Conservation (phyloP, 2,329 filamentous ascomycete species). For the Clonostachys chloroleuca region DNA sequence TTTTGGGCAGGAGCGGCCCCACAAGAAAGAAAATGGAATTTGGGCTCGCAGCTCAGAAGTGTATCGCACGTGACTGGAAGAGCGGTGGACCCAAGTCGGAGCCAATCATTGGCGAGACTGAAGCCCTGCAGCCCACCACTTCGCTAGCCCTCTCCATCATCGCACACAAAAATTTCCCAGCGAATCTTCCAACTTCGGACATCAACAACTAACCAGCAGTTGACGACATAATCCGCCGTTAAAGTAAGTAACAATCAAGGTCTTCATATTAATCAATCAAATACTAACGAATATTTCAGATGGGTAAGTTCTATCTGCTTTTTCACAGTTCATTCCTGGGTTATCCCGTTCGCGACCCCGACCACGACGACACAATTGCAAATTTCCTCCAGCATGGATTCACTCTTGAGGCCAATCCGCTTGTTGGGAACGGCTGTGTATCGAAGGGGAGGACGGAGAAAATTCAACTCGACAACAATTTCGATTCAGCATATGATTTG, state of each 20-base stretch:
- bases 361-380: too few relatives aligned
- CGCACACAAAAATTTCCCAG: slow-evolving; percentile 36
- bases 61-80: slow-evolving; percentile 4
- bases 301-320: slow-evolving; percentile 48
- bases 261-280: not conserved
- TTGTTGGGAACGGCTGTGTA: too few relatives aligned
- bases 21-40: too few relatives aligned
- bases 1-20: too few relatives aligned
- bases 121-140: slow-evolving; percentile 27
- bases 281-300: slow-evolving; percentile 42
- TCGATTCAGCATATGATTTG: too few relatives aligned
- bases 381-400: too few relatives aligned
- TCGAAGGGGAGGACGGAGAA: too few relatives aligned
- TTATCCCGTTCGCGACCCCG: too few relatives aligned
- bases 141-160: slow-evolving; percentile 30
- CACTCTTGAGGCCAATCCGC: too few relatives aligned
- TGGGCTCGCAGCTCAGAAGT: slow-evolving; percentile 8
- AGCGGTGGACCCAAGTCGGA: slow-evolving; percentile 8
- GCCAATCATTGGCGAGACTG: slow-evolving; percentile 26
- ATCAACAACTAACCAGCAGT: slow-evolving; percentile 35
- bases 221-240: slow-evolving; percentile 39
- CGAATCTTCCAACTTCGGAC: slow-evolving; percentile 28
- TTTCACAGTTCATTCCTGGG: not conserved
- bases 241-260: slow-evolving; percentile 35
- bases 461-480: too few relatives aligned